phyloP scores from a whole-genome alignment of 2,329 filamentous ascomycete genomes.

The Pyrenochaeta sp. region DNA sequence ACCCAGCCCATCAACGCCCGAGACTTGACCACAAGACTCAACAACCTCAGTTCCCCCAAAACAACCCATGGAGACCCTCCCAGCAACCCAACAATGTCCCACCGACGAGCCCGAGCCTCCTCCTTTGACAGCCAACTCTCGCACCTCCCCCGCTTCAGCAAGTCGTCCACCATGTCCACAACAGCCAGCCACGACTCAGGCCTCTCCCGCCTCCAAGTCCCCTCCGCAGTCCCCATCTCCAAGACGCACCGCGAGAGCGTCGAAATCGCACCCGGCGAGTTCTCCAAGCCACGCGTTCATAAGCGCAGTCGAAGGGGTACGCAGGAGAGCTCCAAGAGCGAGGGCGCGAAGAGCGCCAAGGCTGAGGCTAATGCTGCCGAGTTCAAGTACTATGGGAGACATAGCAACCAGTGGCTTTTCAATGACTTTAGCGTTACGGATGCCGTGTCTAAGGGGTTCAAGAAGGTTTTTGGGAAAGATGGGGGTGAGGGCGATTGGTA shows the following conservation, averaged over 20 bases:
- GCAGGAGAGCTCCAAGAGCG: constrained; percentile 21
- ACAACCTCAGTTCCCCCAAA: constrained; percentile 17
- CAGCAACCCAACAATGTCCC: constrained; percentile 24
- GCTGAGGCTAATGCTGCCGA: constrained; percentile 8
- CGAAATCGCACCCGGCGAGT: constrained; percentile 33
- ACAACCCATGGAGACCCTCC: constrained; percentile 23
- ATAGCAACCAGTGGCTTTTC: constrained; percentile 51
- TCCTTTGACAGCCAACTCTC: constrained; percentile 33
- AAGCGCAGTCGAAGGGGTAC: constrained; percentile 28
- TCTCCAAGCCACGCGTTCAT: constrained; percentile 38
- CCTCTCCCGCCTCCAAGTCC: constrained; percentile 22
- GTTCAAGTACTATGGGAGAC: constrained; percentile 46
- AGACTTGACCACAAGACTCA: constrained; percentile 36
- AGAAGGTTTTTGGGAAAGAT: constrained; percentile 36
- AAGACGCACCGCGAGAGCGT: constrained; percentile 24
- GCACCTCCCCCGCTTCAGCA: constrained; percentile 30
- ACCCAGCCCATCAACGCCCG: constrained; percentile 34
- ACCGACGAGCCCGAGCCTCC: constrained; percentile 37
- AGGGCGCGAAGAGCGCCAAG: constrained; percentile 5
- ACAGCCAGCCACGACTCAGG: constrained; percentile 20
- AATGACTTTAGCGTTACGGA: constrained; percentile 49
- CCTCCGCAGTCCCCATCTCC: constrained; percentile 20
- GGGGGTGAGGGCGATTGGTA: constrained; percentile 20
- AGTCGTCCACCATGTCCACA: constrained; percentile 38
- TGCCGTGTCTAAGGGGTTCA: constrained; percentile 41